A percentile compares a stretch with the other conserved stretches of the same genome.
phyloP scores from a whole-genome alignment of 2,329 filamentous ascomycete genomes.

The Alternaria panax region DNA sequence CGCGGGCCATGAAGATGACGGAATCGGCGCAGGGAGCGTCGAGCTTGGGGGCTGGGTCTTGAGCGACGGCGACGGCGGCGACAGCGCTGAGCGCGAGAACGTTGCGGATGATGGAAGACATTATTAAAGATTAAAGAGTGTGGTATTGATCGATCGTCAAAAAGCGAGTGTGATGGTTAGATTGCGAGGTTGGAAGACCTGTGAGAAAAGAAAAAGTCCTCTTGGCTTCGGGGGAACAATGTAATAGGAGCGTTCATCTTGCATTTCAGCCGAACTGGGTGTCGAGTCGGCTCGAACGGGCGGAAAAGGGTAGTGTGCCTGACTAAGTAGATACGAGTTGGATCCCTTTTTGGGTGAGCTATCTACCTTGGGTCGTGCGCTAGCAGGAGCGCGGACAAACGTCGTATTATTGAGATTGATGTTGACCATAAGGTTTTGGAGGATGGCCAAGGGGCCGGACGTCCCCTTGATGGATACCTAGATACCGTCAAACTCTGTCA shows the following conservation, averaged over 20 bases:
- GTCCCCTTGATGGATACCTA: constrained; percentile 25
- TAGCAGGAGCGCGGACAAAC: constrained; percentile 26
- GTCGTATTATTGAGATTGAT: constrained; percentile 24
- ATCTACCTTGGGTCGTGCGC: constrained; percentile 29
- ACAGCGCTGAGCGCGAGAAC: constrained; percentile 31
- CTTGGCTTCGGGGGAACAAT: constrained; percentile 27
- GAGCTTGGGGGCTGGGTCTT: constrained; percentile 37
- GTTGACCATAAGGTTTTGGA: constrained; percentile 22
- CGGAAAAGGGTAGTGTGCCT: constrained; percentile 29
- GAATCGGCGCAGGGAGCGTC: constrained; percentile 32
- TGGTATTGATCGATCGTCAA: constrained; percentile 25
- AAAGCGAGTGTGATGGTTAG: constrained; percentile 34
- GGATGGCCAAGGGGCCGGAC: constrained; percentile 22
- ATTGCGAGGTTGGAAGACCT: constrained; percentile 30
- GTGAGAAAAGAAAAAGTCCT: constrained; percentile 28
- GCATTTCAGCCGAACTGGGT: constrained; percentile 22
- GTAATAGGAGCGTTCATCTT: constrained; percentile 29
- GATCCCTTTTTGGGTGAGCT: constrained; percentile 27
- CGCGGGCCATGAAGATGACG: constrained; percentile 34
- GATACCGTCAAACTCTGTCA: constrained; percentile 26
- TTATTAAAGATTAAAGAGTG: constrained; percentile 36
- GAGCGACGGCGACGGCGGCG: constrained; percentile 38
- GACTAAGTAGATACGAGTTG: constrained; percentile 29
- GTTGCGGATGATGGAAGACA: constrained; percentile 34
- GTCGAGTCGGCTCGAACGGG: constrained; percentile 22